These are phyloP conservation scores for Pleurotus tuoliensis DNA, from an alignment of 768 basidiomycete genomes.

Conservation along the genomic window DNA sequence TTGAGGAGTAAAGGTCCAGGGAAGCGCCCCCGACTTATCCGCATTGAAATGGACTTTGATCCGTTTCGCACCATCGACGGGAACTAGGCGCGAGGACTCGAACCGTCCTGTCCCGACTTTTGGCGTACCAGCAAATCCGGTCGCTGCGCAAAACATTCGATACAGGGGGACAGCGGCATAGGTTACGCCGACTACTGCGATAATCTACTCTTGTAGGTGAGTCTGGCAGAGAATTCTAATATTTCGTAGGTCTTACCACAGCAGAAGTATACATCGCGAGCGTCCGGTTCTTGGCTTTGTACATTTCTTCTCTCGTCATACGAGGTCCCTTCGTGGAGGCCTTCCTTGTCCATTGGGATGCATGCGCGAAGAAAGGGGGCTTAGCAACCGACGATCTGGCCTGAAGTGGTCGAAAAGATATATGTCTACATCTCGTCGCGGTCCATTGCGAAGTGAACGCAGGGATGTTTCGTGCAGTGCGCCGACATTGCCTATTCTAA, in stretches of 20 bases:
- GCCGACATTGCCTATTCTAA: background rate
- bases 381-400: too few species aligned
- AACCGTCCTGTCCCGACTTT: conserved; percentile 84
- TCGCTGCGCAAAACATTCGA: conserved; percentile 96
- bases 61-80: conserved; percentile 60
- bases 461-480: background rate
- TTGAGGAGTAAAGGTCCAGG: conserved; percentile 91
- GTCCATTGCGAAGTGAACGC: background rate
- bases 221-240: background rate
- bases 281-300: conserved; percentile 60
- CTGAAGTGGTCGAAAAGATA: background rate
- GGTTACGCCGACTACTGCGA: conserved; percentile 78
- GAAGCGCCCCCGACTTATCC: conserved; percentile 81
- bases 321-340: background rate
- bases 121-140: conserved; percentile 95
- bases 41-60: conserved; percentile 98
- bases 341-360: background rate
- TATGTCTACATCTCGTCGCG: background rate
- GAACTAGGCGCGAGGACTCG: conserved; percentile 80
- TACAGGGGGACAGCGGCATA: conserved; percentile 98
- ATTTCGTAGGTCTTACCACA: conserved; percentile 47
- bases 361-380: background rate
- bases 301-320: conserved; percentile 33
- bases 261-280: conserved; percentile 84
- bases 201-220: conserved; percentile 44